A percentile compares a stretch with the other conserved stretches of the same genome.
phyloP scores from a whole-genome alignment of 2,329 filamentous ascomycete genomes.

The Calonectria honghensis region DNA sequence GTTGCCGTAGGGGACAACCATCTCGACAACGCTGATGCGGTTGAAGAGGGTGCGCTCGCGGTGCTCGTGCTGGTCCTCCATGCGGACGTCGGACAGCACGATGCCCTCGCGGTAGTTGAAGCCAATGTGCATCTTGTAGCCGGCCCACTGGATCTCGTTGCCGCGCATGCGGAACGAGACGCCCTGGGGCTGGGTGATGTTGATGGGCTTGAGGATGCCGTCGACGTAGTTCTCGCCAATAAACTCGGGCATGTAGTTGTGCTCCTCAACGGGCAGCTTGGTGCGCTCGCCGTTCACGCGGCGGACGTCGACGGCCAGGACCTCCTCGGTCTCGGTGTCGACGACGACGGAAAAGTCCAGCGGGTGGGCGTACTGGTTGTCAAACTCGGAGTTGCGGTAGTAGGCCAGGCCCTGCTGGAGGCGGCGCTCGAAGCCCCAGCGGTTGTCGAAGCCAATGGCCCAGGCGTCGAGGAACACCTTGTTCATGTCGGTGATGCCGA shows the following conservation, averaged over 20 bases:
- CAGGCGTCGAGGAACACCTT: constrained; percentile 90
- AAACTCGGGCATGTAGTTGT: constrained; percentile 63
- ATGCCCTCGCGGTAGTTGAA: constrained; percentile 84
- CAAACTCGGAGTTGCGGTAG: constrained; percentile 82
- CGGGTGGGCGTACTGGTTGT: constrained; percentile 77
- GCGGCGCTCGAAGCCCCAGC: constrained; percentile 82
- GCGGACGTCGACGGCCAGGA: constrained; percentile 66
- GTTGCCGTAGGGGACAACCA: constrained; percentile 85
- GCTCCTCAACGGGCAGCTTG: constrained; percentile 62
- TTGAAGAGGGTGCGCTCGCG: constrained; percentile 77
- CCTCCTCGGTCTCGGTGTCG: constrained; percentile 69
- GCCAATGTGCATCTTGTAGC: constrained; percentile 82
- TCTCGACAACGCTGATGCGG: constrained; percentile 80
- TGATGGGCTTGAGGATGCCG: constrained; percentile 61
- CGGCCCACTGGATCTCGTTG: constrained; percentile 74
- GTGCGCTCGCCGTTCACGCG: constrained; percentile 68
- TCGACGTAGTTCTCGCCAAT: constrained; percentile 60
- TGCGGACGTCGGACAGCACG: constrained; percentile 81
- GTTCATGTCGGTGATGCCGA: constrained; percentile 87
- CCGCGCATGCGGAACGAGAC: constrained; percentile 68
- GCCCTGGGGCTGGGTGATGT: constrained; percentile 63
- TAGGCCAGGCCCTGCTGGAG: constrained; percentile 90
- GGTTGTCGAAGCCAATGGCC: constrained; percentile 89
- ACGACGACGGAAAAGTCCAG: constrained; percentile 68
- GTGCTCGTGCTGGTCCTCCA: constrained; percentile 69